phyloP scores from a whole-genome alignment of 1,139 yeast genomes.

The Magnusiomyces ingens region DNA sequence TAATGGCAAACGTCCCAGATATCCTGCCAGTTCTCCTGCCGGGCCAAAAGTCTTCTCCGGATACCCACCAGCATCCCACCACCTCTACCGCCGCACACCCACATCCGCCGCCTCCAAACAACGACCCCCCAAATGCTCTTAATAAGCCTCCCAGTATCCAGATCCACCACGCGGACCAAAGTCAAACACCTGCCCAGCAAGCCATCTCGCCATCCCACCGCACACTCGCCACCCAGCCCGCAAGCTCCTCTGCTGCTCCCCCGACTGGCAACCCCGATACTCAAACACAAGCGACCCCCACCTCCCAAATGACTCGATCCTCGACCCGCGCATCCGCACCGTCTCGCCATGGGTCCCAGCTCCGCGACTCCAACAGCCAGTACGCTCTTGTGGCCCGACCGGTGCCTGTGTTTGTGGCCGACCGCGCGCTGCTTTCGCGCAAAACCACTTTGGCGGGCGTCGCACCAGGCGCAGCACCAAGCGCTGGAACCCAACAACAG shows the following conservation, averaged over 20 bases:
- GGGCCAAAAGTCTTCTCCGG: no score
- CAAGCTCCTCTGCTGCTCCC: no score
- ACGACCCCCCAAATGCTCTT: neutral
- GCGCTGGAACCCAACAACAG: neutral
- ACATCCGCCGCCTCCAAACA: no score
- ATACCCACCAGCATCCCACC: no score
- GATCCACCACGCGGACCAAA: neutral
- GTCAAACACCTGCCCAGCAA: neutral
- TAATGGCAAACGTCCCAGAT: no score
- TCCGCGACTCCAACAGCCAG: neutral
- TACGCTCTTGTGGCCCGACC: slow-evolving; percentile 1
- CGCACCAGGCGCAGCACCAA: neutral
- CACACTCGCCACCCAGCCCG: neutral
- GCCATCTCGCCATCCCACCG: neutral
- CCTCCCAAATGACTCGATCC: neutral
- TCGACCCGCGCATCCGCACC: no score
- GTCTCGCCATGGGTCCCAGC: no score
- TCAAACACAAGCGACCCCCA: neutral
- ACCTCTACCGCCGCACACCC: no score
- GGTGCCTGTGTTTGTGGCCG: slow-evolving; percentile 7
- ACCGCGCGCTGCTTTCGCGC: neutral
- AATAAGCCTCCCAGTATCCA: no score
- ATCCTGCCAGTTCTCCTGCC: no score
- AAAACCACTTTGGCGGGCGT: slow-evolving; percentile 1
- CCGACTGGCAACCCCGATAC: no score